Evolutionary conservation across 805 yeast genomes (phyloP), one percentile per base, ranked within the genome.

Genomic region (Torulaspora indica): DNA sequence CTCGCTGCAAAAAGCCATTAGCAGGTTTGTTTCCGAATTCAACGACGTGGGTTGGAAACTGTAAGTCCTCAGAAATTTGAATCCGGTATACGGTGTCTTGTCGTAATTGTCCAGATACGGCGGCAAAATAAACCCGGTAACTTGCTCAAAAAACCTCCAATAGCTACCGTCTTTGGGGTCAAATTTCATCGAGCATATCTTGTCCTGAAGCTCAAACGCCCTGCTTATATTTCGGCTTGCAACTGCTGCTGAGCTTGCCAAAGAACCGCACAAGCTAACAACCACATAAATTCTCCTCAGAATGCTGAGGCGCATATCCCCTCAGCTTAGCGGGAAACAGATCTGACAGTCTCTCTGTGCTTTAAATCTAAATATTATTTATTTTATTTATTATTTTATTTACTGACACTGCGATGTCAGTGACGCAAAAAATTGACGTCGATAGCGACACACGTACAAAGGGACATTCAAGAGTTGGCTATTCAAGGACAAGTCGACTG

Each of bases 31-130:
- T 12, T 43, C 68, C 56, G 44, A 70, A 51, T 6, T 73, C 69
- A 31, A 72, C 63, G 42, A 61, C 36, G 17, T 65, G 41, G 24
- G 66, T 59, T 71, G 73, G 18, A 73, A 56, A 17, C 71, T 67
- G 46, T 73, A 74, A 15, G 74, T 71, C 40, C 81, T 67, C 39
- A 73, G 73, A 2, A 81, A 62, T 43, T 75, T 74, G 52, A 79
- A 76, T 0, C 88, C 88, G 0, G 80, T 69, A 51, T 73, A 81
- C 0, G 75, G 71, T 9, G 63, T 40, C 28, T 50, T 43, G 24
- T 60, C 52, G 0, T 45, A 42, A 8, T 57, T 56, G n/a, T 47
- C 22, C 12, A 70, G 63, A 44, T 69, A 2, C 56, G 52, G 42
- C 54, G 66, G 46, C 60, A 66, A 38, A 55, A 63, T 41, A 46